phyloP scores from a whole-genome alignment of 2,329 filamentous ascomycete genomes.

The Pseudogymnoascus sp. region DNA sequence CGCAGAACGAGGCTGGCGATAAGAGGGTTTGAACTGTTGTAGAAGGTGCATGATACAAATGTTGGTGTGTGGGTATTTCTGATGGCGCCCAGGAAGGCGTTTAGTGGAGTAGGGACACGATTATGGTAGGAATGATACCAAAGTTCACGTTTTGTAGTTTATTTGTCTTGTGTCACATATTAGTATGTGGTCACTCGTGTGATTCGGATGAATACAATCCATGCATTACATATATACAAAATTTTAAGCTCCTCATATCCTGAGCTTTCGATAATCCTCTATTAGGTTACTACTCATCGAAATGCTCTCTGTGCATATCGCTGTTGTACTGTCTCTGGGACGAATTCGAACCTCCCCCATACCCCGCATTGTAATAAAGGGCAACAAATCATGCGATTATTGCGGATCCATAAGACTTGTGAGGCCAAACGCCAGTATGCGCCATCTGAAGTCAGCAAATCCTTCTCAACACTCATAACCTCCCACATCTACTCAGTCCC shows the following conservation, averaged over 20 bases:
- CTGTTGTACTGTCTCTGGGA: not conserved
- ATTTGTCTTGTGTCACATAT: not conserved
- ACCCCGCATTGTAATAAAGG: not conserved
- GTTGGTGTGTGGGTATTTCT: constrained; percentile 7
- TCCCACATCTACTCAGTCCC: not conserved
- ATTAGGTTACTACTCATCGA: not conserved
- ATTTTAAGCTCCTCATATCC: not conserved
- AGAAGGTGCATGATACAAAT: constrained; percentile 7
- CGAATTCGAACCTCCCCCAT: not conserved
- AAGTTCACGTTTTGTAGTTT: not conserved
- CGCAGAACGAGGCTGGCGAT: constrained; percentile 8
- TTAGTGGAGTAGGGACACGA: not conserved
- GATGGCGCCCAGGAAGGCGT: constrained; percentile 6
- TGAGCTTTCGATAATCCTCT: not conserved
- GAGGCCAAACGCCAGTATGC: not conserved
- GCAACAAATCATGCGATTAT: not conserved
- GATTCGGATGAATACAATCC: not conserved
- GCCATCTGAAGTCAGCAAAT: not conserved
- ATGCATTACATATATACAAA: constrained; percentile 8
- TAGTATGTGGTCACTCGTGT: not conserved
- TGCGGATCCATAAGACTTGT: not conserved
- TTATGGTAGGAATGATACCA: constrained; percentile 10
- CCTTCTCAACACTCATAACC: not conserved
- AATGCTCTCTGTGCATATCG: not conserved
- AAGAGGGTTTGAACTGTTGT: not conserved